A percentile compares a stretch with the other conserved stretches of the same genome.
These are phyloP conservation scores for Skeletonema menzelii DNA, from an alignment of 108 stramenopile species.

Conservation along the genomic window DNA sequence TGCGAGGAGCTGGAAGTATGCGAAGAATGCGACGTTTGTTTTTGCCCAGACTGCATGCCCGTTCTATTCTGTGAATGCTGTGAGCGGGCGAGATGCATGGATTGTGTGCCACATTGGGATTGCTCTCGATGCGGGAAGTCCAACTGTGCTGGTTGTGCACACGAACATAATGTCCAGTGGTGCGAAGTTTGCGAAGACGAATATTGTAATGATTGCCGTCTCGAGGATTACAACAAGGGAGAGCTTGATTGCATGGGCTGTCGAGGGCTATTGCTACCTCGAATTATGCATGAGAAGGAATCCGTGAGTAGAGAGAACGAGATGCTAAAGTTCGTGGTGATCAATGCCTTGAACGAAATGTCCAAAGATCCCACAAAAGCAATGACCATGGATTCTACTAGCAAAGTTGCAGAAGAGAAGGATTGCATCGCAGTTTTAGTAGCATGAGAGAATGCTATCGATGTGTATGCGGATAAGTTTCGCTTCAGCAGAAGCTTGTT, in stretches of 20 bases:
- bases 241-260: conserved; percentile 6
- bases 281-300: not conserved
- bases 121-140: not conserved
- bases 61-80: conserved; percentile 6
- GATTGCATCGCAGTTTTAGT: too few species aligned
- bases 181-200: conserved; percentile 8
- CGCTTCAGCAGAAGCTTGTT: too few species aligned
- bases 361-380: not conserved
- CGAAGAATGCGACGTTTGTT: not conserved
- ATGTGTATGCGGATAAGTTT: too few species aligned
- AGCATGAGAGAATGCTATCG: too few species aligned
- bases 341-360: not conserved
- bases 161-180: not conserved
- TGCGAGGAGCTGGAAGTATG: conserved; percentile 2
- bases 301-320: not conserved
- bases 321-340: not conserved
- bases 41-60: conserved; percentile 6
- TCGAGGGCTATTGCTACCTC: not conserved
- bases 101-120: not conserved
- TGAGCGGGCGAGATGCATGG: not conserved
- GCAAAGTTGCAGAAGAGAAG: not conserved
- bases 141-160: conserved; percentile 1
- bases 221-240: not conserved
- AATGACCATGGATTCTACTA: not conserved
- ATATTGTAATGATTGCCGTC: conserved; percentile 1